Conservation (phyloP, 1,284 basidiomycete species). For the Inonotus hispidus region DNA sequence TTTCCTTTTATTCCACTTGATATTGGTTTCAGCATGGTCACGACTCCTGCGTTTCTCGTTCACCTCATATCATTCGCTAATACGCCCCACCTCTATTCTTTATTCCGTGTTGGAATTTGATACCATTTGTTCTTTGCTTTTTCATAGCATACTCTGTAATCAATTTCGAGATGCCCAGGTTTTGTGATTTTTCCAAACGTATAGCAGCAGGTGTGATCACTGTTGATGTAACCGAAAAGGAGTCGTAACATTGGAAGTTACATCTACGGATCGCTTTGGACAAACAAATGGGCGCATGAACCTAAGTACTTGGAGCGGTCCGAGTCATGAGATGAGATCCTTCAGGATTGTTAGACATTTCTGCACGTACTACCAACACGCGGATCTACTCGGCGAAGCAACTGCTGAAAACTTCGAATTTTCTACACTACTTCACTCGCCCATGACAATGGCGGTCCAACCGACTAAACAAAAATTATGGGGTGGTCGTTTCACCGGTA, state of each 20-base stretch:
- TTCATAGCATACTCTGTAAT: slow-evolving; percentile 18
- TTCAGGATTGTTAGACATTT: too few species aligned
- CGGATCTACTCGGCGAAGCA: too few species aligned
- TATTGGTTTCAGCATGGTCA: slow-evolving; percentile 13
- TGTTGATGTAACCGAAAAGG: not conserved
- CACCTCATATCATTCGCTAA: slow-evolving; percentile 16
- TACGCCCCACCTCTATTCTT: slow-evolving; percentile 15
- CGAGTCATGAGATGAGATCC: too few species aligned
- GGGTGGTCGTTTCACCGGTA: slow-evolving; percentile 88
- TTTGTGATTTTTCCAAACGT: slow-evolving; percentile 8
- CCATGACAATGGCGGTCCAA: slow-evolving; percentile 46
- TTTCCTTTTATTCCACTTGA: slow-evolving; percentile 1
- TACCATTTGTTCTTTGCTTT: slow-evolving; percentile 16
- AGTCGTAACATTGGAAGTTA: too few species aligned
- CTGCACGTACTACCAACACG: too few species aligned
- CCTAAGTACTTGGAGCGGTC: too few species aligned
- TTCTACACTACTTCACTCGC: not conserved
- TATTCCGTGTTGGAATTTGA: slow-evolving; percentile 18
- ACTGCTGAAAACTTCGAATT: too few species aligned
- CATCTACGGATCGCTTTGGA: too few species aligned
- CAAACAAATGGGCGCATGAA: too few species aligned
- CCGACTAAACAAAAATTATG: slow-evolving; percentile 79
- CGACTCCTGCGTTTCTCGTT: slow-evolving; percentile 21
- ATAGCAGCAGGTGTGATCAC: not conserved
- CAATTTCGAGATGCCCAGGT: slow-evolving; percentile 11